These are phyloP conservation scores for Speleostelium caveatum DNA, from an alignment of 78 protist species.

Conservation along the genomic window DNA sequence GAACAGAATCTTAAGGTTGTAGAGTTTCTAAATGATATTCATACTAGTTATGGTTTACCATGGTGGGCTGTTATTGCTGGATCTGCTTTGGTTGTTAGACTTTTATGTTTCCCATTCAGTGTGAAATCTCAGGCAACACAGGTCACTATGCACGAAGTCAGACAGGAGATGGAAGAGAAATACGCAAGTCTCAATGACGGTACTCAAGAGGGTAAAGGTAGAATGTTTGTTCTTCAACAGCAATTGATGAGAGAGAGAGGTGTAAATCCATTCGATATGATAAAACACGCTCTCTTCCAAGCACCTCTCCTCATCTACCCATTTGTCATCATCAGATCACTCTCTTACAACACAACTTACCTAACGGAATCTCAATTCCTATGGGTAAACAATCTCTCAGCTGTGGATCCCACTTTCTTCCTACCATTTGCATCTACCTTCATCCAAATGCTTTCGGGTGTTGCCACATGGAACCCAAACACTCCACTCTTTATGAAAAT, in stretches of 20 bases:
- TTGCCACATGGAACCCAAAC: not conserved
- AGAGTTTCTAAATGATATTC: too few species aligned
- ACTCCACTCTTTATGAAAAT: slow-evolving; percentile 18
- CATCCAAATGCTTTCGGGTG: slow-evolving; percentile 12
- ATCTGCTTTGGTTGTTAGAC: slow-evolving; percentile 7
- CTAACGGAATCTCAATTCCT: slow-evolving; percentile 2
- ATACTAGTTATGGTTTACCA: slow-evolving; percentile 34
- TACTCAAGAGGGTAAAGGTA: slow-evolving; percentile 26
- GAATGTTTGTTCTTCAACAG: not conserved
- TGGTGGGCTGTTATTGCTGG: slow-evolving; percentile 29
- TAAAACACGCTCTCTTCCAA: slow-evolving; percentile 1
- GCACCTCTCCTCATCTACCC: slow-evolving; percentile 28
- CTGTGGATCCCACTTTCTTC: slow-evolving; percentile 18
- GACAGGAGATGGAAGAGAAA: slow-evolving; percentile 27
- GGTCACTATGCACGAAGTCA: slow-evolving; percentile 5
- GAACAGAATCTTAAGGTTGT: too few species aligned
- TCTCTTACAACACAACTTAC: slow-evolving; percentile 1
- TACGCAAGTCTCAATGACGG: slow-evolving; percentile 31
- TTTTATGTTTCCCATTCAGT: slow-evolving; percentile 2
- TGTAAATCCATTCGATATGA: not conserved
- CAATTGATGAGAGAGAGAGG: not conserved
- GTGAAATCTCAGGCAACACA: not conserved
- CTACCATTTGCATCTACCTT: slow-evolving; percentile 14
- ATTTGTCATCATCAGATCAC: not conserved
- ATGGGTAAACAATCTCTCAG: slow-evolving; percentile 37